Percentiles rank a stretch among this genome's conserved stretches.
These are phyloP conservation scores for Mucor racemosus DNA, from an alignment of 371 early-diverging fungal species.

Conservation along the genomic window DNA sequence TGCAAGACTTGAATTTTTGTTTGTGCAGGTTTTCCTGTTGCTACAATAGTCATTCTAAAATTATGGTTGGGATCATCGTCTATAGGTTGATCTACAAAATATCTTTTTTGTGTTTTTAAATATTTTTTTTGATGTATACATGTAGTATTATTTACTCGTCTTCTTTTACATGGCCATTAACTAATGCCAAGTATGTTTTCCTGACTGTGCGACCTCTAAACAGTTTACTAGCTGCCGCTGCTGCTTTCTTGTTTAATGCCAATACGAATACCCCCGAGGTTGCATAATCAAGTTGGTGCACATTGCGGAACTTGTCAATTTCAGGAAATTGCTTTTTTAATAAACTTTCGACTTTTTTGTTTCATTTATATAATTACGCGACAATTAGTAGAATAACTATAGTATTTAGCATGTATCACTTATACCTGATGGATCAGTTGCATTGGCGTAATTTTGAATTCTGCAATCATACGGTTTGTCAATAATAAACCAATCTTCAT, in stretches of 20 bases:
- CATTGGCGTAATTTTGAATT: slow-evolving; percentile 28
- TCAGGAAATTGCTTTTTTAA: slow-evolving; percentile 31
- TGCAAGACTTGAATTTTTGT: slow-evolving; percentile 34
- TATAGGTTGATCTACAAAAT: slow-evolving; percentile 35
- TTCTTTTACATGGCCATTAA: slow-evolving; percentile 41
- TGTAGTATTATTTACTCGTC: slow-evolving; percentile 27
- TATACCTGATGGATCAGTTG: slow-evolving; percentile 26
- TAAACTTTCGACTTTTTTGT: slow-evolving; percentile 25
- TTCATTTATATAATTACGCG: neutral
- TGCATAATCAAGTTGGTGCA: slow-evolving; percentile 50
- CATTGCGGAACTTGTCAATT: slow-evolving; percentile 37
- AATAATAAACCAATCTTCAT: slow-evolving; percentile 30
- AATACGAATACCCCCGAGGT: slow-evolving; percentile 48
- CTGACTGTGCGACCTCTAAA: slow-evolving; percentile 44
- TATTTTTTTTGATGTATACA: neutral
- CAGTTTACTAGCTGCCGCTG: slow-evolving; percentile 34
- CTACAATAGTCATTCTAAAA: slow-evolving; percentile 41
- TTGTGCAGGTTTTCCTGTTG: slow-evolving; percentile 40
- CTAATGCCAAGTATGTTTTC: slow-evolving; percentile 54
- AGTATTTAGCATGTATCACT: neutral
- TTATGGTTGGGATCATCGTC: slow-evolving; percentile 44
- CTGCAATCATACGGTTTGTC: slow-evolving; percentile 38
- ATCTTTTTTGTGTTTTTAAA: slow-evolving; percentile 1
- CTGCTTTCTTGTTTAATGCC: slow-evolving; percentile 42
- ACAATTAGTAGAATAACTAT: no score